These are phyloP conservation scores for Artemisia annua DNA, from an alignment of 129 eudicot species.

Conservation along the genomic window DNA sequence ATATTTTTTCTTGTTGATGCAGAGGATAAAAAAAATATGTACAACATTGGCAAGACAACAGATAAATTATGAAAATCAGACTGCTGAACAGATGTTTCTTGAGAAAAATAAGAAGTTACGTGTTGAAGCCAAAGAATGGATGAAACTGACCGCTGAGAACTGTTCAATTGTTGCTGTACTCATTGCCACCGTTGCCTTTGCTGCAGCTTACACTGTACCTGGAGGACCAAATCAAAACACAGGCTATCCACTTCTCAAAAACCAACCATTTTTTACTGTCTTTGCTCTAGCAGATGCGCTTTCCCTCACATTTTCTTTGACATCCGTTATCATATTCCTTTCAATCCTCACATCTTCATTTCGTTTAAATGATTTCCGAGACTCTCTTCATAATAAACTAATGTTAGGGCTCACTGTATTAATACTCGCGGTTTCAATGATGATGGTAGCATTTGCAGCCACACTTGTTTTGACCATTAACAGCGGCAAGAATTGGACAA, in stretches of 20 bases:
- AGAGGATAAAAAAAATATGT: conserved; percentile 21
- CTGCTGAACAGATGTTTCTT: conserved; percentile 25
- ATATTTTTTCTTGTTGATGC: conserved; percentile 1
- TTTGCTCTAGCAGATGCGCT: conserved; percentile 34
- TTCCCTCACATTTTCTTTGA: conserved; percentile 30
- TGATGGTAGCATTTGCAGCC: conserved; percentile 46
- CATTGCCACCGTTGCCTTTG: conserved; percentile 38
- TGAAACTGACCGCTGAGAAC: conserved; percentile 34
- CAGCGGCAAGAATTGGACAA: conserved; percentile 24
- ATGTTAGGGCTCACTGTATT: conserved; percentile 31
- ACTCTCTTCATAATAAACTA: conserved; percentile 24
- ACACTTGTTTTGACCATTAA: conserved; percentile 26
- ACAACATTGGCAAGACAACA: conserved; percentile 9
- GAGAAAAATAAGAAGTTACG: conserved; percentile 21
- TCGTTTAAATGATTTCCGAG: conserved; percentile 26
- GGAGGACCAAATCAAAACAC: conserved; percentile 33
- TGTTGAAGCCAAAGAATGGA: conserved; percentile 36
- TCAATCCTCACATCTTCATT: conserved; percentile 35
- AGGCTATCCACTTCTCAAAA: conserved; percentile 28
- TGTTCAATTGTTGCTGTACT: conserved; percentile 46
- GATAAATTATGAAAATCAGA: neutral
- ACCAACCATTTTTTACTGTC: conserved; percentile 20
- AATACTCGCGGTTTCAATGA: conserved; percentile 35
- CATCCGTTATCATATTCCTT: conserved; percentile 35
- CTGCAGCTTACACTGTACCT: conserved; percentile 43